Conservation (phyloP, 257 asterid species). For the Jaltomata sinuosa region DNA sequence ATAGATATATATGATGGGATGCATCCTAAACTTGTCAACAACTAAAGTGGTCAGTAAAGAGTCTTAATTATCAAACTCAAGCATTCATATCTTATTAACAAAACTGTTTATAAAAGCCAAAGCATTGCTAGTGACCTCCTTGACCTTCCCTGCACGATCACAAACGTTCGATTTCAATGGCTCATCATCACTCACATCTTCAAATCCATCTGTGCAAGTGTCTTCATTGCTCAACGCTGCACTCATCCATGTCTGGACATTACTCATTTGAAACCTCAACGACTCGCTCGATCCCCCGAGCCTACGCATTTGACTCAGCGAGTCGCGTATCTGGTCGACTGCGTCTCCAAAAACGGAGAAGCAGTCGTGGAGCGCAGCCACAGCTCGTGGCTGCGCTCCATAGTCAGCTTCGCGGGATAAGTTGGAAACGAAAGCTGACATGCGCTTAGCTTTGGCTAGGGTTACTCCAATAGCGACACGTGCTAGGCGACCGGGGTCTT, state of each 20-base stretch:
- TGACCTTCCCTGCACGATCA: constrained; percentile 33
- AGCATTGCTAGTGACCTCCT: constrained; percentile 76
- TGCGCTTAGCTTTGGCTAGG: constrained; percentile 9
- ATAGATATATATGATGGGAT: background rate
- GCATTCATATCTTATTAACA: constrained; percentile 24
- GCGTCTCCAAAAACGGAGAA: constrained; percentile 47
- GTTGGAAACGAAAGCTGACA: constrained; percentile 4
- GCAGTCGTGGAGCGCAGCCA: constrained; percentile 72
- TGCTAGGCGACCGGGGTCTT: background rate
- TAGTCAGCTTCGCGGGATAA: constrained; percentile 36
- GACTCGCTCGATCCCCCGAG: constrained; percentile 37
- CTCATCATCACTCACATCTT: constrained; percentile 30
- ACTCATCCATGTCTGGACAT: constrained; percentile 98
- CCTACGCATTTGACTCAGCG: constrained; percentile 60
- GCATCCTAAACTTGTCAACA: background rate
- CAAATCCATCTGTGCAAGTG: constrained; percentile 81
- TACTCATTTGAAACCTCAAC: constrained; percentile 64
- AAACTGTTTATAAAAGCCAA: constrained; percentile 63
- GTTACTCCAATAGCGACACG: constrained; percentile 5
- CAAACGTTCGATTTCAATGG: constrained; percentile 42
- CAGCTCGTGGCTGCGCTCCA: constrained; percentile 42
- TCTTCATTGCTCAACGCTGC: constrained; percentile 87
- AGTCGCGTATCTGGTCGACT: constrained; percentile 56
- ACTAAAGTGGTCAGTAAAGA: background rate
- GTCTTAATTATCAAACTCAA: background rate